Percentiles rank a stretch among this genome's conserved stretches.
Evolutionary conservation across 768 basidiomycete species (phyloP).

Genomic region (Suillus variegatus): DNA sequence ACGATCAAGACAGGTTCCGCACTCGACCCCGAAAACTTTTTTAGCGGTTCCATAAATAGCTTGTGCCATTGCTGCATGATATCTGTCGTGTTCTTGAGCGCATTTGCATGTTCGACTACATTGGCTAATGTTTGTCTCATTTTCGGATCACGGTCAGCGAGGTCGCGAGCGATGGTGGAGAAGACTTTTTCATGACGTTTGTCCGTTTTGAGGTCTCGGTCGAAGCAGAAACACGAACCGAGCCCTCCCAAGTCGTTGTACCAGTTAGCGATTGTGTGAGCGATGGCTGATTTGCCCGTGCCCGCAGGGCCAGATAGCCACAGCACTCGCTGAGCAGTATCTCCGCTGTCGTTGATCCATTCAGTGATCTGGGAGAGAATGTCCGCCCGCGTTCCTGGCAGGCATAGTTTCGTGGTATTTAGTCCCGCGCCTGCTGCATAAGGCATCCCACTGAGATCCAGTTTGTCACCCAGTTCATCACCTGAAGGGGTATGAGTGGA

Average conservation of each 20-base stretch:
- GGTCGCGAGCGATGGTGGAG: constrained; percentile 30
- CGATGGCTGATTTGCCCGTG: constrained; percentile 33
- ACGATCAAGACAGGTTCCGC: constrained; percentile 25
- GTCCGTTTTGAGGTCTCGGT: constrained; percentile 2
- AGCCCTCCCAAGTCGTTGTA: constrained; percentile 15
- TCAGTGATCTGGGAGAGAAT: constrained; percentile 18
- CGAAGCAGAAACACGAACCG: constrained; percentile 23
- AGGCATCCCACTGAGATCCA: constrained; percentile 3
- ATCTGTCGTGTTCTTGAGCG: constrained; percentile 2
- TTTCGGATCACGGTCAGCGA: constrained; percentile 18
- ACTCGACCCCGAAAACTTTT: background rate
- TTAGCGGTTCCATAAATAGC: constrained; percentile 17
- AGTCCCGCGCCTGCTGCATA: constrained; percentile 6
- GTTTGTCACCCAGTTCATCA: background rate
- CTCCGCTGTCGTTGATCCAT: constrained; percentile 14
- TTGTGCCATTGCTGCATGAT: constrained; percentile 16
- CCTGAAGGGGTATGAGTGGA: background rate
- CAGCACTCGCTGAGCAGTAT: constrained; percentile 9
- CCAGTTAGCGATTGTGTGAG: constrained; percentile 16
- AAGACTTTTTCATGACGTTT: constrained; percentile 22
- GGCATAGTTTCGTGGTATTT: constrained; percentile 10
- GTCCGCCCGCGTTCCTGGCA: constrained; percentile 17
- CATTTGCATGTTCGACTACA: background rate
- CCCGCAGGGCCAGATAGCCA: constrained; percentile 19
- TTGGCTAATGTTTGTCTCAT: background rate